A percentile compares a stretch with the other conserved stretches of the same genome.
Evolutionary conservation across 2,329 filamentous ascomycete genomes (phyloP).

Genomic region (Paracamarosporium sp.): DNA sequence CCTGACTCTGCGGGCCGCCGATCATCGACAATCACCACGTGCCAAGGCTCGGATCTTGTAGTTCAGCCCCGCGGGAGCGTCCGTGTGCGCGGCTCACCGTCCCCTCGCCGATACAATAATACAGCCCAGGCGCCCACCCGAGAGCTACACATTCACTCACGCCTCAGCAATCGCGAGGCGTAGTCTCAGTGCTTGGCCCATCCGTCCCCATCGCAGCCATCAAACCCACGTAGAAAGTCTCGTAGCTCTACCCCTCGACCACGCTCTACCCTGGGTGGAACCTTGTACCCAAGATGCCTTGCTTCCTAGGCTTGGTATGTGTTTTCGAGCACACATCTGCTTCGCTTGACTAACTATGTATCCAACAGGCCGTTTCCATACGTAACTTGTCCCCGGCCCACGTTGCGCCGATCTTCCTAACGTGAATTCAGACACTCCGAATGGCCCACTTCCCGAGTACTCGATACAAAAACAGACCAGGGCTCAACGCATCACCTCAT

Average conservation of each 20-base stretch:
- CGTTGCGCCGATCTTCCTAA: neutral
- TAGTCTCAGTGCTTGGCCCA: neutral
- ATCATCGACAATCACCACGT: slow-evolving; percentile 2
- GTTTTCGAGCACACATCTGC: slow-evolving; percentile 63
- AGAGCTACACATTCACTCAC: slow-evolving; percentile 4
- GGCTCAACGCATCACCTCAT: slow-evolving; percentile 91
- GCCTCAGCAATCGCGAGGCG: neutral
- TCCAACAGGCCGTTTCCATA: slow-evolving; percentile 3
- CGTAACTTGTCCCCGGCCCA: neutral
- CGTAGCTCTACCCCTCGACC: neutral
- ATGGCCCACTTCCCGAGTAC: slow-evolving; percentile 84
- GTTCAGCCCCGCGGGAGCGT: slow-evolving; percentile 3
- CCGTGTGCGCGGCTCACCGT: slow-evolving; percentile 19
- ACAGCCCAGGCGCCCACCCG: neutral
- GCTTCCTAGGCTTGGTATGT: slow-evolving; percentile 93
- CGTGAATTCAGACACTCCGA: slow-evolving; percentile 67
- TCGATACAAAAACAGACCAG: slow-evolving; percentile 94
- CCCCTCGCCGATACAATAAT: slow-evolving; percentile 13
- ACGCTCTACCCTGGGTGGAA: neutral
- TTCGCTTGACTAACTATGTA: neutral
- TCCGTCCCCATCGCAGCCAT: neutral
- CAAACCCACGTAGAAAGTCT: neutral
- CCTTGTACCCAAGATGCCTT: slow-evolving; percentile 69
- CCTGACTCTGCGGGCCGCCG: slow-evolving; percentile 89
- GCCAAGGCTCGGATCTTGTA: slow-evolving; percentile 2